Base-by-base conservation (phyloP, 805 yeast species). In the Saturnispora dispora region DNA sequence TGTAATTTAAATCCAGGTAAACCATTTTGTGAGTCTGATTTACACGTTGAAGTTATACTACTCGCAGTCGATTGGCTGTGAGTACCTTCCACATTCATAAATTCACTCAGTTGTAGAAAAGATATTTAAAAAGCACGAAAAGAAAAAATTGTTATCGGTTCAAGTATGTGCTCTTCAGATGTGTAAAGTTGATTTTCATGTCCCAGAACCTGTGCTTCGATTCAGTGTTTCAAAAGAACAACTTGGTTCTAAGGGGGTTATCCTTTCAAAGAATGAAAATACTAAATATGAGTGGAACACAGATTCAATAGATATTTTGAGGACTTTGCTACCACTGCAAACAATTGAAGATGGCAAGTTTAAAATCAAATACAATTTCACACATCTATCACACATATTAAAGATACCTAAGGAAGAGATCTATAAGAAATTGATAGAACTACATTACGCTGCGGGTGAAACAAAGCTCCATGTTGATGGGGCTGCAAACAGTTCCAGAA, bases 1-100 rank as follows among this genome's bases (percentile, higher is more conserved):
- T 85, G 90, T 11, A 84, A 58, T 46, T 69, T 69, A 36, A 73
- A 51, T n/a, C 57, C 37, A n/a, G 20, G 40, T n/a, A 50, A 33
- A 18, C 48, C 22, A 35, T 41, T 25, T 20, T 48, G 46, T 4
- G 46, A 40, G n/a, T 47, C 46, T 15, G 17, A 10, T 5, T 42
- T 35, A 36, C 28, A 28, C 3, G 17, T 30, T 10, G 30, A 22
- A 23, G 30, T 40, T 13, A 22, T 23, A 23, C n/a, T 22, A 13
- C n/a, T 27, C 10, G 10, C 44, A 40, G 4, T 40, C n/a, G 17
- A n/a, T 10, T 15, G 30, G n/a, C n/a, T 23, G 18, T 13, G 30
- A 23, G 27, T 22, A 18, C 30, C 17, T n/a, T 28, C 45, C 32
- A 39, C 35, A 47, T 37, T 30, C 50, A 47, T 47, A 28, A 18